Evolutionary conservation across 805 yeast species (phyloP), one percentile per base, ranked within the genome.

Genomic region (Ogataea populi-albae): DNA sequence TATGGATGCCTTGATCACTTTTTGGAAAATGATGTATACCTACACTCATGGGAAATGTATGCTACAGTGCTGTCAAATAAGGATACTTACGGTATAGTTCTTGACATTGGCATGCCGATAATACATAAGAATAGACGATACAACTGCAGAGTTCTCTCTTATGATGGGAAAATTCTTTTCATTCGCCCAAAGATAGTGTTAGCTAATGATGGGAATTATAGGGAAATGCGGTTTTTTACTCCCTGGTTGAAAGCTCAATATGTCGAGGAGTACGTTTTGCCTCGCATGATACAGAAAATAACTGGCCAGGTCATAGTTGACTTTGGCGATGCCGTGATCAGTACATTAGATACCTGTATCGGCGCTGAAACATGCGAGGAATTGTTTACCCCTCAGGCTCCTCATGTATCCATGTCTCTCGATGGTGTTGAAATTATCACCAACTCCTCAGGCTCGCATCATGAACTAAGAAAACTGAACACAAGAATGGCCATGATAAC

Each of bases 311-410:
- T 61, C 17, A 61, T 67, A 9, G 94, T 86, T 10, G 75, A 74
- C 19, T 80, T 93, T 61, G 99, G 99, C 34, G 98, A 93, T 67
- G 94, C 94, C 37, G 84, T 86, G 4, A 66, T 93, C 28, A 77
- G 83, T 34, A 84, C 96, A 1, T 57, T 77, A 40, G 97, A 89
- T 52, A 87, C 98, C 0, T 80, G 83, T 28, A 71, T 93, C 37
- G 99, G 99, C n/a, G 86, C 91, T 29, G 99, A 93, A 62, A 94
- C 99, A 0, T 93, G 99, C 61, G 99, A 93, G 59, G 99, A 93
- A 61, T 68, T 93, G 38, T 93, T 93, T 61, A 93, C 99, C 0
- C 98, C 99, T 1, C 82, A 86, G 46, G 80, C 96, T 3, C 98
- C 99, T 3, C 96, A 91, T 60, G 85, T 93, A 37, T 77, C 78